These are phyloP conservation scores for Hypoxylon crocopeplum DNA, from an alignment of 495 filamentous ascomycete genomes.

Conservation along the genomic window DNA sequence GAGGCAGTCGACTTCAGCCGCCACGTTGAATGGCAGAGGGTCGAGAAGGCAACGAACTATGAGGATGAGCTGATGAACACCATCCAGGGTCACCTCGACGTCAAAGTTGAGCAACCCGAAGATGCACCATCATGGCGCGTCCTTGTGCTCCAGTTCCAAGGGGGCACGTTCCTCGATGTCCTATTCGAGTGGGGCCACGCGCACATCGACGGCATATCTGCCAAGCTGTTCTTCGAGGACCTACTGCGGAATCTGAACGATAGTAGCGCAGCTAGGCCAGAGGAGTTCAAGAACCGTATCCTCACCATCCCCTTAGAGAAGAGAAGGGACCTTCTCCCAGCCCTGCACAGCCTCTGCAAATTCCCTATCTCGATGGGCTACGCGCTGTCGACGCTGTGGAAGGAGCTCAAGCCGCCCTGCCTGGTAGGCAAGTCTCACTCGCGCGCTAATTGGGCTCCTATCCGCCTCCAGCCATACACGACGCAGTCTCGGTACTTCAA, in stretches of 20 bases:
- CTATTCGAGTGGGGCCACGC: slow-evolving; percentile 46
- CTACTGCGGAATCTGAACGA: slow-evolving; percentile 38
- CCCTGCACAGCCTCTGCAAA: slow-evolving; percentile 21
- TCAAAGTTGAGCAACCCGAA: slow-evolving; percentile 27
- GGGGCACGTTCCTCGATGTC: slow-evolving; percentile 28
- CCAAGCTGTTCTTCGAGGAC: slow-evolving; percentile 42
- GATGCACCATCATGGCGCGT: slow-evolving; percentile 44
- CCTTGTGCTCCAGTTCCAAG: slow-evolving; percentile 20
- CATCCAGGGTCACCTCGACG: slow-evolving; percentile 38
- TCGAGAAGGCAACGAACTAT: background rate
- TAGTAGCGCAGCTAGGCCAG: background rate
- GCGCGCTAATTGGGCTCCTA: slow-evolving; percentile 38
- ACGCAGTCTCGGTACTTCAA: slow-evolving; percentile 41
- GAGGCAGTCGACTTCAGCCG: slow-evolving; percentile 36
- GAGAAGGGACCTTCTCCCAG: slow-evolving; percentile 10
- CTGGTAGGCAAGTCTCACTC: background rate
- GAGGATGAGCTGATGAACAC: slow-evolving; percentile 24
- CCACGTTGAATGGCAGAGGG: slow-evolving; percentile 37
- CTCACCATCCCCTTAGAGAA: slow-evolving; percentile 19
- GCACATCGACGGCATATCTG: slow-evolving; percentile 45
- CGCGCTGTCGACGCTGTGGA: slow-evolving; percentile 21
- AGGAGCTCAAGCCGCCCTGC: slow-evolving; percentile 8
- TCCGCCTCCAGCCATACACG: slow-evolving; percentile 24
- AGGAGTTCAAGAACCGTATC: slow-evolving; percentile 20
- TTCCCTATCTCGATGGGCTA: slow-evolving; percentile 25